Conservation (phyloP, 768 basidiomycete species). For the Heimioporus sp. region DNA sequence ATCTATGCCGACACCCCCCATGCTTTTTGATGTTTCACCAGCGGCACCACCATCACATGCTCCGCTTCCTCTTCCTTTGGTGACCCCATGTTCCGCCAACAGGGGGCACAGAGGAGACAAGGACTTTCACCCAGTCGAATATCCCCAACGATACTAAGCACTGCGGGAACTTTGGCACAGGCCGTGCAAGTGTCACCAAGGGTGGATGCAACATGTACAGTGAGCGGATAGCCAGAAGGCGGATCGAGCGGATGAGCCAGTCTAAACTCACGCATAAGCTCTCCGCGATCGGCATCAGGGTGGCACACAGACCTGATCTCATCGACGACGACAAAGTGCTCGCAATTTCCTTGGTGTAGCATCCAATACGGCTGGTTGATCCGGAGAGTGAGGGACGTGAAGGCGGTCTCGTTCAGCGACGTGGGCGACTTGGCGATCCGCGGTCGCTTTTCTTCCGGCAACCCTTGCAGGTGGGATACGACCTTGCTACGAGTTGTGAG, state of each 20-base stretch:
- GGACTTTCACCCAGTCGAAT: conserved; percentile 76
- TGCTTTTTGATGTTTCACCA: conserved; percentile 42
- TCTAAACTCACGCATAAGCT: conserved; percentile 35
- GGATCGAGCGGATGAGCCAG: conserved; percentile 58
- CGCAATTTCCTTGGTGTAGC: conserved; percentile 77
- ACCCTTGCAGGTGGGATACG: conserved; percentile 36
- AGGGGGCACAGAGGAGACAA: conserved; percentile 67
- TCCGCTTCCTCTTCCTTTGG: conserved; percentile 39
- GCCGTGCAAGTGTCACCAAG: conserved; percentile 63
- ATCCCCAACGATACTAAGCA: conserved; percentile 67
- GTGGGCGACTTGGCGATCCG: conserved; percentile 38
- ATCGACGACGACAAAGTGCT: conserved; percentile 74
- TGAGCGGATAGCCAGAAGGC: conserved; percentile 61
- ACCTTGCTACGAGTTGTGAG: conserved; percentile 42
- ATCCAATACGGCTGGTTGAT: conserved; percentile 81
- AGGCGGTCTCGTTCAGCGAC: conserved; percentile 45
- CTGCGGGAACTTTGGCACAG: conserved; percentile 70
- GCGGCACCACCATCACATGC: conserved; percentile 47
- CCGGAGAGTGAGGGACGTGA: conserved; percentile 57
- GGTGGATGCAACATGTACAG: conserved; percentile 60
- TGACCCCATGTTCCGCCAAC: conserved; percentile 70
- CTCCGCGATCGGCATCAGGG: background rate
- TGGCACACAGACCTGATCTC: conserved; percentile 55
- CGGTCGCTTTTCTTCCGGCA: conserved; percentile 30
- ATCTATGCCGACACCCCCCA: conserved; percentile 13